Conservation (phyloP, 495 filamentous ascomycete genomes). For the Darksidea phi region DNA sequence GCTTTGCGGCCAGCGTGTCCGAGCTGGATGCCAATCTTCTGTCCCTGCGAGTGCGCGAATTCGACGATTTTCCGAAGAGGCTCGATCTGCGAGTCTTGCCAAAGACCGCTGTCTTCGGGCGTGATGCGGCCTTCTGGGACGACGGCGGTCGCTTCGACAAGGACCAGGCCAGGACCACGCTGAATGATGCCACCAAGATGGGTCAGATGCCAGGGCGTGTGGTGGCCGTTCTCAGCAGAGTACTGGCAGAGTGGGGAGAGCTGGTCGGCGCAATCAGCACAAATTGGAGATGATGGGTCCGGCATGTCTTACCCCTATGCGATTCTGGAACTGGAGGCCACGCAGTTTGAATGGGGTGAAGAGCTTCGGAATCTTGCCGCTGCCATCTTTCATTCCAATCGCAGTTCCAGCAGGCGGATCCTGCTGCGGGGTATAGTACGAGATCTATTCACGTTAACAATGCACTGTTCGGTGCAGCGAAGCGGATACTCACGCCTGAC, state of each 20-base stretch:
- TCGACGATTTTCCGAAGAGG: conserved; percentile 61
- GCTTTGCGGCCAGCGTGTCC: conserved; percentile 75
- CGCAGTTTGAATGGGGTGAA: conserved; percentile 53
- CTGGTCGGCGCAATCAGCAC: conserved; percentile 12
- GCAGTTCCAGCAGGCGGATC: conserved; percentile 35
- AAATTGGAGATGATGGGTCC: no score
- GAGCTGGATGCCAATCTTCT: conserved; percentile 70
- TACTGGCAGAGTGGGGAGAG: conserved; percentile 69
- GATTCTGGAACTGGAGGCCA: conserved; percentile 68
- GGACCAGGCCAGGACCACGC: conserved; percentile 62
- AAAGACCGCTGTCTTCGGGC: conserved; percentile 67
- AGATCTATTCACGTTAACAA: conserved; percentile 17
- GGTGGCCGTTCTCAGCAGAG: conserved; percentile 62
- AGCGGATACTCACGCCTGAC: conserved; percentile 17
- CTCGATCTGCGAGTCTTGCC: conserved; percentile 68
- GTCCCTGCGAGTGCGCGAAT: conserved; percentile 60
- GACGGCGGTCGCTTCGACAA: conserved; percentile 70
- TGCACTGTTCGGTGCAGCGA: background rate
- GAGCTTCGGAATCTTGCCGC: conserved; percentile 36
- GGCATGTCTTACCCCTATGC: conserved; percentile 59
- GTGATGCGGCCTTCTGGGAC: conserved; percentile 68
- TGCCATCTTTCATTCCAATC: conserved; percentile 29
- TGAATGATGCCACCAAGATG: conserved; percentile 61
- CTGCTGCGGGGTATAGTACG: conserved; percentile 36
- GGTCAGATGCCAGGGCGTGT: conserved; percentile 70